These are phyloP conservation scores for Lolium multiflorum DNA, from an alignment of 176 grass and related monocot species.

Conservation along the genomic window DNA sequence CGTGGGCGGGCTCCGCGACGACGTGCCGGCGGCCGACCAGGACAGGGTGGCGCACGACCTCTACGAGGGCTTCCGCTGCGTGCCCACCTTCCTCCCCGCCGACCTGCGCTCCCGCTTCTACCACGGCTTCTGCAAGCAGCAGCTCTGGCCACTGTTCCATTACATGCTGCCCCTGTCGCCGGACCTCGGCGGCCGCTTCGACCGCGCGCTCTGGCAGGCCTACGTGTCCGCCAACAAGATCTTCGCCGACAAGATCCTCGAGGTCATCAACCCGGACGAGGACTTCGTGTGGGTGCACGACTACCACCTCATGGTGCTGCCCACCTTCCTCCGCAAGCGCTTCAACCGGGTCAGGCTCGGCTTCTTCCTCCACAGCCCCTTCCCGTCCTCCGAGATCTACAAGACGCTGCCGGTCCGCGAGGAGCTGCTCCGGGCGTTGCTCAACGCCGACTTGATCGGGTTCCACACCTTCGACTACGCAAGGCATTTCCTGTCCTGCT, in stretches of 20 bases:
- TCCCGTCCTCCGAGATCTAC: constrained; percentile 89
- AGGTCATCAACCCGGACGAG: constrained; percentile 94
- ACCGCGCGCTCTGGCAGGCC: constrained; percentile 83
- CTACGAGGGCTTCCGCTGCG: constrained; percentile 72
- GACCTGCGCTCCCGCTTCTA: constrained; percentile 82
- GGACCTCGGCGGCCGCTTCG: constrained; percentile 89
- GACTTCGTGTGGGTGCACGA: constrained; percentile 96
- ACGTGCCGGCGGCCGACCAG: constrained; percentile 68
- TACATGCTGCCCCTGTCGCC: constrained; percentile 98
- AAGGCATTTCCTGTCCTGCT: constrained; percentile 87
- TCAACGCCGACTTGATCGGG: constrained; percentile 88
- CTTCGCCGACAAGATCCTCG: constrained; percentile 90
- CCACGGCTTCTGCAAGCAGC: constrained; percentile 97
- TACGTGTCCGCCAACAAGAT: constrained; percentile 97
- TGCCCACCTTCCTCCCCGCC: constrained; percentile 79
- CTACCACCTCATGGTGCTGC: constrained; percentile 93
- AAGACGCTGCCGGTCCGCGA: constrained; percentile 81
- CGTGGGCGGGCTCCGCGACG: constrained; percentile 80
- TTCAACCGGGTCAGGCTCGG: constrained; percentile 88
- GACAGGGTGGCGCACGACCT: constrained; percentile 74
- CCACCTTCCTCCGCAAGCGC: constrained; percentile 80
- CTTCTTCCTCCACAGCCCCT: constrained; percentile 92
- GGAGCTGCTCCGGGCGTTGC: constrained; percentile 76
- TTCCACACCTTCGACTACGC: constrained; percentile 98
- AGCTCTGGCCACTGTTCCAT: constrained; percentile 99